Evolutionary conservation across 2,329 filamentous ascomycete genomes (phyloP).

Genomic region (Paecilomyces niveus): DNA sequence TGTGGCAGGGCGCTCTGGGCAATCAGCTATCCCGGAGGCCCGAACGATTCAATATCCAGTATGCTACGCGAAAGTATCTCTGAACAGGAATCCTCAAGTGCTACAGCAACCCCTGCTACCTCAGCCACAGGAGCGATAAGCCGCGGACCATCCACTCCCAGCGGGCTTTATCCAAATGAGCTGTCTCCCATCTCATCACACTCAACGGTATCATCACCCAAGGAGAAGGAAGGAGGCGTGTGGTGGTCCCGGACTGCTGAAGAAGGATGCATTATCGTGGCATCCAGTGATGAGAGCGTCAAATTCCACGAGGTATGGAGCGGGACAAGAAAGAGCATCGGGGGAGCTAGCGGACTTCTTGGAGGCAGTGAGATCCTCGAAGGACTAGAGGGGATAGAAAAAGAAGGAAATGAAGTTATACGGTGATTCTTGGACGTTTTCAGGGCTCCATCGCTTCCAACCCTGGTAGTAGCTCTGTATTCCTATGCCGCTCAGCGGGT

Average conservation of each 20-base stretch:
- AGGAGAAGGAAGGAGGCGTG: conserved; percentile 46
- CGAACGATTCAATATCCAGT: conserved; percentile 28
- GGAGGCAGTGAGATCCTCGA: conserved; percentile 83
- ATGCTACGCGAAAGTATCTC: conserved; percentile 1
- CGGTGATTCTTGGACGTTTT: conserved; percentile 41
- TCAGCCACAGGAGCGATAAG: background rate
- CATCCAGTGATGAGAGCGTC: conserved; percentile 83
- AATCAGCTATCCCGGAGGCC: conserved; percentile 70
- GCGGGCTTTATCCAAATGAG: background rate
- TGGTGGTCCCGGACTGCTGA: conserved; percentile 52
- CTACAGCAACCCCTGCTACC: conserved; percentile 4
- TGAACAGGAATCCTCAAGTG: conserved; percentile 6
- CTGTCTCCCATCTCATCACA: background rate
- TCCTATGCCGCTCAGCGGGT: background rate
- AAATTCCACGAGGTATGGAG: conserved; percentile 95
- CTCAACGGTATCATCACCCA: background rate
- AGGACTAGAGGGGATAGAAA: conserved; percentile 68
- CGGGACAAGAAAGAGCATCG: conserved; percentile 50
- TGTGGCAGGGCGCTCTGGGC: conserved; percentile 65
- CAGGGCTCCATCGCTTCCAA: background rate
- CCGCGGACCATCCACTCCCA: background rate
- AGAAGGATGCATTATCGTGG: conserved; percentile 83
- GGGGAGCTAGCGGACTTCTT: conserved; percentile 54
- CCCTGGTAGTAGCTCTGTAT: background rate
- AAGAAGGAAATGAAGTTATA: conserved; percentile 51